phyloP scores from a whole-genome alignment of 140 eudicot genomes.

The Stevia rebaudiana region DNA sequence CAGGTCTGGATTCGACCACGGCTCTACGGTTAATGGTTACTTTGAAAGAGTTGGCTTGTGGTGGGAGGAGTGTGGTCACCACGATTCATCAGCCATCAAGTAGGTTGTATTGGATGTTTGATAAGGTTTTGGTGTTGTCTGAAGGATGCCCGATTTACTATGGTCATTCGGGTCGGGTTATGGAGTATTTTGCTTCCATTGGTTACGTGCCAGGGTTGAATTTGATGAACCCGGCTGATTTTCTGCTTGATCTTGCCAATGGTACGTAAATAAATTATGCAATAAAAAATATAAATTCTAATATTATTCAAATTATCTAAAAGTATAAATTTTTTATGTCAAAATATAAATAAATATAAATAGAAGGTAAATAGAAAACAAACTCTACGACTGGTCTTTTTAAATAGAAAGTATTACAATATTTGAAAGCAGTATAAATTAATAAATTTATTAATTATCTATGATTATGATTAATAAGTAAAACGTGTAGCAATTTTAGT shows the following conservation, averaged over 20 bases:
- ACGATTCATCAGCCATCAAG: constrained; percentile 91
- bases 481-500: too few relatives aligned
- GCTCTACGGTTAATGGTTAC: constrained; percentile 65
- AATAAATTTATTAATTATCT: too few relatives aligned
- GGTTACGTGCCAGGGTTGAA: constrained; percentile 59
- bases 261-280: constrained; percentile 59
- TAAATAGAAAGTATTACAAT: too few relatives aligned
- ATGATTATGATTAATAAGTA: too few relatives aligned
- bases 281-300: too few relatives aligned
- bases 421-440: too few relatives aligned
- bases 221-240: constrained; percentile 80
- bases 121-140: constrained; percentile 62
- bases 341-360: too few relatives aligned
- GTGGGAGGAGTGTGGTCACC: constrained; percentile 70
- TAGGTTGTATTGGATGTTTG: constrained; percentile 71
- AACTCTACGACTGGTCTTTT: too few relatives aligned
- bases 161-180: constrained; percentile 51
- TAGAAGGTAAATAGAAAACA: too few relatives aligned
- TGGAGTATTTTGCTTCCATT: constrained; percentile 72
- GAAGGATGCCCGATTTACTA: constrained; percentile 74
- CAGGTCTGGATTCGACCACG: constrained; percentile 86
- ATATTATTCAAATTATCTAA: too few relatives aligned
- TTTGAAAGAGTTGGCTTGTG: constrained; percentile 61
- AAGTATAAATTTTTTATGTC: too few relatives aligned
- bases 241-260: constrained; percentile 89